Conservation (phyloP, 2,329 filamentous ascomycete species). For the Penicillium oxalicum region DNA sequence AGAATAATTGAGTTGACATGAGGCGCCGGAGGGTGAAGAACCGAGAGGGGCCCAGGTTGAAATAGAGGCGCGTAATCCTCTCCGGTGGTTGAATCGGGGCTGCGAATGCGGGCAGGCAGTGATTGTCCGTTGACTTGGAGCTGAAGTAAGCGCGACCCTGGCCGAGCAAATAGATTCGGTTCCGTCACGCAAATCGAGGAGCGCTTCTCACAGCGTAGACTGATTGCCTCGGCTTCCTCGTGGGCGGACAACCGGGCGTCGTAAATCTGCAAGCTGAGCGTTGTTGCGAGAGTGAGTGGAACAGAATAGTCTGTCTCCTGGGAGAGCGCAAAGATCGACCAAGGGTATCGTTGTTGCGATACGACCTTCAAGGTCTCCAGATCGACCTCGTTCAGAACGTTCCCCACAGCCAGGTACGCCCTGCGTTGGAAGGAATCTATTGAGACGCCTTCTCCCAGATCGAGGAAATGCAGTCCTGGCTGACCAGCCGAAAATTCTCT, state of each 20-base stretch:
- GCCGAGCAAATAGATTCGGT: conserved; percentile 27
- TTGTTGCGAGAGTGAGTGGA: conserved; percentile 79
- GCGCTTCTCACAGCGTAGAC: conserved; percentile 29
- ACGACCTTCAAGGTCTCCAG: conserved; percentile 65
- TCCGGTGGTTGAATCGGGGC: conserved; percentile 29
- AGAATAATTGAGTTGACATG: conserved; percentile 76
- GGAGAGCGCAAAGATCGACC: conserved; percentile 77
- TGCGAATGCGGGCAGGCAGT: conserved; percentile 35
- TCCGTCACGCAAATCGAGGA: conserved; percentile 21
- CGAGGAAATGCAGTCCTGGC: conserved; percentile 34
- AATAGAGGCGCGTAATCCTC: conserved; percentile 63
- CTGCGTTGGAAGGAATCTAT: conserved; percentile 62
- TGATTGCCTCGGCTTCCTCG: conserved; percentile 33
- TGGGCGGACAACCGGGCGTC: conserved; percentile 55
- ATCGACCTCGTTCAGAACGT: conserved; percentile 74
- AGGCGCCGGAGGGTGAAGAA: conserved; percentile 65
- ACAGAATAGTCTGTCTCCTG: conserved; percentile 56
- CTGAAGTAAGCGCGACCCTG: conserved; percentile 29
- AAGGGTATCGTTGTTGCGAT: conserved; percentile 67
- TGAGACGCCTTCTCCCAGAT: conserved; percentile 73
- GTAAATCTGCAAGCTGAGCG: conserved; percentile 72
- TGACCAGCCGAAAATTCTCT: conserved; percentile 23
- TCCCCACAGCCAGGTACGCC: conserved; percentile 76
- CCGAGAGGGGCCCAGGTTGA: conserved; percentile 74
- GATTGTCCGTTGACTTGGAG: conserved; percentile 30